phyloP scores from a whole-genome alignment of 139 green algal species.

The Volvox africanus region DNA sequence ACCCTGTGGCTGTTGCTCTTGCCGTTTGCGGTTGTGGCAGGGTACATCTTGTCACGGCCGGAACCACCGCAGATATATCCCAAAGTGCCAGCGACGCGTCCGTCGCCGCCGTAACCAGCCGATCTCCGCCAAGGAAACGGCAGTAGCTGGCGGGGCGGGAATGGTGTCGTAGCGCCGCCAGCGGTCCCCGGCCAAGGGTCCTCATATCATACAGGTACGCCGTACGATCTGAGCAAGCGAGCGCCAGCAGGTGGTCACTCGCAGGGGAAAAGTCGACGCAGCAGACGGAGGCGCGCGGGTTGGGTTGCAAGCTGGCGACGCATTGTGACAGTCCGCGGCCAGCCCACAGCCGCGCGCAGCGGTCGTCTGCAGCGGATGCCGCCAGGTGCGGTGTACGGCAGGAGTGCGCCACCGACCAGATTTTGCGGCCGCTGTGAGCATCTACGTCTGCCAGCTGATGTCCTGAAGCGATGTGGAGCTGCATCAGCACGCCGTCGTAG shows the following conservation, averaged over 20 bases:
- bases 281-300: slow-evolving; percentile 83
- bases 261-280: slow-evolving; percentile 80
- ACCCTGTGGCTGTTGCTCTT: neutral
- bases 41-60: neutral
- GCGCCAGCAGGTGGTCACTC: slow-evolving; percentile 77
- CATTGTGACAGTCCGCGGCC: slow-evolving; percentile 53
- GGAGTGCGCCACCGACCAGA: slow-evolving; percentile 89
- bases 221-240: slow-evolving; percentile 84
- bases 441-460: slow-evolving; percentile 77
- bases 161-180: slow-evolving; percentile 69
- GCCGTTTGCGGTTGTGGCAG: neutral
- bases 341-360: slow-evolving; percentile 84
- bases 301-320: slow-evolving; percentile 65
- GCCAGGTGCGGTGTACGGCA: slow-evolving; percentile 68
- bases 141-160: slow-evolving; percentile 88
- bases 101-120: slow-evolving; percentile 87
- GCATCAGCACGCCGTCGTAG: slow-evolving; percentile 80
- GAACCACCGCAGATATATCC: slow-evolving; percentile 52
- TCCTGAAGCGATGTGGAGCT: slow-evolving; percentile 74
- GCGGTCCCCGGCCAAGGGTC: slow-evolving; percentile 51
- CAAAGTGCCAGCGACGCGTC: slow-evolving; percentile 86
- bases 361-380: slow-evolving; percentile 86
- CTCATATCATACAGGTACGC: slow-evolving; percentile 84
- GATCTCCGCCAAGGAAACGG: slow-evolving; percentile 70
- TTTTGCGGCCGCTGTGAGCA: slow-evolving; percentile 79